Evolutionary conservation across 805 yeast species (phyloP).

Genomic region (Nakazawaea laoshanensis): DNA sequence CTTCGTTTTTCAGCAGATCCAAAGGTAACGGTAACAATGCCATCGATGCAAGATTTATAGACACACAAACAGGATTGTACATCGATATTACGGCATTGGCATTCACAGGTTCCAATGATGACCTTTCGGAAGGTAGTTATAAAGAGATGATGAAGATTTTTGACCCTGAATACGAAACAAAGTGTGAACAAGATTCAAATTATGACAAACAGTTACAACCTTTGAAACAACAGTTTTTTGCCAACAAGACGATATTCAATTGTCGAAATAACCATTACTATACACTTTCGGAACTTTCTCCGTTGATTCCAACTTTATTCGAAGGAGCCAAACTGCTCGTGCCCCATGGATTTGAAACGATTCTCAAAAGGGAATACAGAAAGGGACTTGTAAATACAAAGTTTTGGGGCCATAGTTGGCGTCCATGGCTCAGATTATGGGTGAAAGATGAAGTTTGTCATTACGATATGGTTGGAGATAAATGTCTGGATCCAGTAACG

Average conservation of each 20-base stretch:
- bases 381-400: conserved; percentile 24
- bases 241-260: conserved; percentile 23
- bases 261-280: conserved; percentile 52
- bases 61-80: conserved; percentile 53
- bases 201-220: conserved; percentile 12
- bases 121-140: conserved; percentile 9
- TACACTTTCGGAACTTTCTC: conserved; percentile 35
- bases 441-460: conserved; percentile 22
- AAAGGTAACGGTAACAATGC: conserved; percentile 46
- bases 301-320: conserved; percentile 37
- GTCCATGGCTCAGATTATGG: conserved; percentile 54
- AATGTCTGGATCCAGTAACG: conserved; percentile 23
- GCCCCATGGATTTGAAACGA: conserved; percentile 33
- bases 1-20: conserved; percentile 40
- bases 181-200: conserved; percentile 10
- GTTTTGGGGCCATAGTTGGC: conserved; percentile 33
- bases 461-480: conserved; percentile 17
- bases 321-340: conserved; percentile 51
- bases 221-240: conserved; percentile 15
- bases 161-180: conserved; percentile 14
- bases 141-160: conserved; percentile 9
- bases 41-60: conserved; percentile 62
- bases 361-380: conserved; percentile 43
- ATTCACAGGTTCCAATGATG: conserved; percentile 22
- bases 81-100: conserved; percentile 61